Evolutionary conservation across 1,284 basidiomycete species (phyloP).

Genomic region (Entoloma clypeatum): DNA sequence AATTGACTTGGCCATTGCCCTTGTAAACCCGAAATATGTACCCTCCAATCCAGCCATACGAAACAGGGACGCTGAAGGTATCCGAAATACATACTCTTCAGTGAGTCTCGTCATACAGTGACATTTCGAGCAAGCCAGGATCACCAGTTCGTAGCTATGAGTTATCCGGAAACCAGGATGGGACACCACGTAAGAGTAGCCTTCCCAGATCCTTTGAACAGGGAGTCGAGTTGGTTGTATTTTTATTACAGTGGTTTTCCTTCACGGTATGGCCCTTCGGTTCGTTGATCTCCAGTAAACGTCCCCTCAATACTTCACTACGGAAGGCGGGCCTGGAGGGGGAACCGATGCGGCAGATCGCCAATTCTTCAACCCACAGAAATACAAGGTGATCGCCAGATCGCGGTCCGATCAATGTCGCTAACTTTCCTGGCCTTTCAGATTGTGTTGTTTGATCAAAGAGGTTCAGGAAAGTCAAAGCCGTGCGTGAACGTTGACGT

Average conservation of each 20-base stretch:
- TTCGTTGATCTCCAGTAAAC: constrained; percentile 1
- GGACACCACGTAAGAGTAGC: constrained; percentile 58
- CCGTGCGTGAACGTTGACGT: constrained; percentile 47
- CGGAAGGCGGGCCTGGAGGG: constrained; percentile 69
- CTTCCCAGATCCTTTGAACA: too few relatives aligned
- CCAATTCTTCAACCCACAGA: constrained; percentile 76
- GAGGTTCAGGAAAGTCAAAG: constrained; percentile 82
- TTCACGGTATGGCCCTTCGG: constrained; percentile 58
- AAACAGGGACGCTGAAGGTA: constrained; percentile 67
- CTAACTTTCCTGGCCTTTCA: constrained; percentile 23
- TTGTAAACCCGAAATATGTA: constrained; percentile 44
- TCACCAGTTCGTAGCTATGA: constrained; percentile 57
- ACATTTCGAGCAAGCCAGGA: neutral
- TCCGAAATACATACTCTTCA: constrained; percentile 75
- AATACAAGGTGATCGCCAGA: constrained; percentile 62
- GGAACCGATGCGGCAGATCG: constrained; percentile 66
- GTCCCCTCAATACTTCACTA: neutral
- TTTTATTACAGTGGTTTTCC: constrained; percentile 62
- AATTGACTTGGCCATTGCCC: neutral
- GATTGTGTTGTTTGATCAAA: constrained; percentile 82
- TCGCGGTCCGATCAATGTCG: constrained; percentile 16
- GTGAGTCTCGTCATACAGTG: constrained; percentile 41
- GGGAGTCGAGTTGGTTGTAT: constrained; percentile 3
- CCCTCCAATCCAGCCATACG: constrained; percentile 58
- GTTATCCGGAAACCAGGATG: constrained; percentile 72